Base-by-base conservation (phyloP, 495 filamentous ascomycete species). In the Aspergillus baeticus region DNA sequence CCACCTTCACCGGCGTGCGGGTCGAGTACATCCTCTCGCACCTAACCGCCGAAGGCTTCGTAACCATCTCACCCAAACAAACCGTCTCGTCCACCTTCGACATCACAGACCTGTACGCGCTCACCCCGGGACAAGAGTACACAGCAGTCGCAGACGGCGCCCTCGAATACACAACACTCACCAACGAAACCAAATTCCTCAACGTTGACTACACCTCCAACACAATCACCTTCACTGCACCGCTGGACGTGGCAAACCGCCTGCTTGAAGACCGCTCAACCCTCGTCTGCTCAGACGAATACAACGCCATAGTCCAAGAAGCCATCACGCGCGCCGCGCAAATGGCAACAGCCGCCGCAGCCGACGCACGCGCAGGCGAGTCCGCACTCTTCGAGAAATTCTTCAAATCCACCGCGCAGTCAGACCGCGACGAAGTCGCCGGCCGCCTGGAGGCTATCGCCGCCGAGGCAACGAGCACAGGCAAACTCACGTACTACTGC, bases 401-500 rank as follows among this genome's bases (percentile, higher is more conserved):
- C 45, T 63, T 63, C 61, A 63, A 44, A 48, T 49, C 57, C 10
- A 45, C 43, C 13, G 26, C 29, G 18, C 33, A 57, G 34, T 29
- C 36, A 10, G 57, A 54, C 15, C 38, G 18, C 7, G 49, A 53
- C n/a, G 42, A 56, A 29, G 61, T 63, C 10, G 57, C 61, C 0
- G 56, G 52, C 33, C 61, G 61, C 0, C 14, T 63, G 10, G 57
- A 60, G 2, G 61, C 61, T 4, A 57, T 63, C 38, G 61, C 61
- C 13, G 36, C 20, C 6, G 61, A 63, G 37, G 61, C 61, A 2
- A 57, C 52, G 6, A 42, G 53, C 3, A 55, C 44, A 4, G 61
- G 61, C 5, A 47, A 42, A 5, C 42, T 63, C 15, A 59, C 37
- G 1, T 63, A 63, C 26, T 63, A 63, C 49, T 63, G 61, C 38